Evolutionary conservation across 345 rosid species (phyloP).

Genomic region (Barbarea vulgaris): DNA sequence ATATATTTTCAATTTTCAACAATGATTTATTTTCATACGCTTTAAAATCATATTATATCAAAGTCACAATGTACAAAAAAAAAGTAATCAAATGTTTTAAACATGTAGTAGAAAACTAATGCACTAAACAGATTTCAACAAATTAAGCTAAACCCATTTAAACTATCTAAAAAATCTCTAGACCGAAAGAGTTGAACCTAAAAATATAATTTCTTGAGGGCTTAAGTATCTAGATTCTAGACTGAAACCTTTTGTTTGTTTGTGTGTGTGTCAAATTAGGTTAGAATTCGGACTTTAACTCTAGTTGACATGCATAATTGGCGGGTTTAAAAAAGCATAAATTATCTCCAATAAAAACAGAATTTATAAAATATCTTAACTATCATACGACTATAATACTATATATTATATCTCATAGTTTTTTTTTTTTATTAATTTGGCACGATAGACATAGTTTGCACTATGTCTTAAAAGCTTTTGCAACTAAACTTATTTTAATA

Average conservation of each 20-base stretch:
- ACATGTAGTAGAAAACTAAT: not conserved
- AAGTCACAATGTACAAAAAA: not conserved
- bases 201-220: not conserved
- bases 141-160: not conserved
- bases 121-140: not conserved
- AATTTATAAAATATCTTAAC: no score
- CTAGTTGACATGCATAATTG: not conserved
- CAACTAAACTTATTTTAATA: constrained; percentile 1
- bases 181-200: not conserved
- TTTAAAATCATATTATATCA: not conserved
- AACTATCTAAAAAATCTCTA: no score
- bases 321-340: not conserved
- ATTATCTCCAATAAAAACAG: not conserved
- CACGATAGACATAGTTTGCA: constrained; percentile 27
- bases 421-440: not conserved
- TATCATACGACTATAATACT: not conserved
- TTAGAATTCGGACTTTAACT: not conserved
- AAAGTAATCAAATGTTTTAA: not conserved
- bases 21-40: not conserved
- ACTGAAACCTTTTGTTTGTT: not conserved
- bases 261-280: not conserved
- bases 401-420: not conserved
- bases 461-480: constrained; percentile 19
- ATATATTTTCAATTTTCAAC: not conserved
- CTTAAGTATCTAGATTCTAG: not conserved